Base-by-base conservation (phyloP, 139 green algal genomes). In the Picochlorum costavermella region DNA sequence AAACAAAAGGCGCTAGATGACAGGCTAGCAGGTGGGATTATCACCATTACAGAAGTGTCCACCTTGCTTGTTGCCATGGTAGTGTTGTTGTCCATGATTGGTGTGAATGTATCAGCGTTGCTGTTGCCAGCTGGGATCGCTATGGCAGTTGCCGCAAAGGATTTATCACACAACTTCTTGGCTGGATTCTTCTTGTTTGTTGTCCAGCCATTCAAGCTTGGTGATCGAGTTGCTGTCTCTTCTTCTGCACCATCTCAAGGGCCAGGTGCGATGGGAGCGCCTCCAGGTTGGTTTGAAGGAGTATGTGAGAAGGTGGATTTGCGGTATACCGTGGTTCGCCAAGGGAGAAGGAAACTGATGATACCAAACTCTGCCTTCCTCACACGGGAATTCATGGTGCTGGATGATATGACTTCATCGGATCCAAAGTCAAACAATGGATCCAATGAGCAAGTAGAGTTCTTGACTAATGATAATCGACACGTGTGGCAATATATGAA, bases 361-460 rank as follows among this genome's bases (percentile, higher is more conserved):
- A 74, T 90, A 48, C 83, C 83, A 50, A 90, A 90, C 68, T 64
- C 60, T 3, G 63, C 68, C 4, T 90, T 90, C 58, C 50, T 90
- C 23, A 83, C 71, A 16, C 72, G 74, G 13, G 75, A 85, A 63
- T 90, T 90, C 66, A 73, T 90, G 61, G 79, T 90, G 5, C 2
- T 81, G 30, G 81, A 87, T 29, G 56, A 61, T 23, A n/a, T n/a
- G 17, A 53, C 17, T 26, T 53, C 17, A 11, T 23, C 46, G 0
- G 17, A 53, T 28, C 17, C 46, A 20, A 53, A 23, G 12, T 53
- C 16, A 14, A 20, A 53, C 3, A 53, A 23, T 53, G 46, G 46
- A 9, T 23, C 46, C 4, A 53, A 53, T 23, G 46, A 37, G 14
- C 50, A 30, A 51, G 4, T 44, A 11, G n/a, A 50, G 20, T 64